phyloP scores from a whole-genome alignment of 1,284 basidiomycete genomes.

The Polyporus tsugae region DNA sequence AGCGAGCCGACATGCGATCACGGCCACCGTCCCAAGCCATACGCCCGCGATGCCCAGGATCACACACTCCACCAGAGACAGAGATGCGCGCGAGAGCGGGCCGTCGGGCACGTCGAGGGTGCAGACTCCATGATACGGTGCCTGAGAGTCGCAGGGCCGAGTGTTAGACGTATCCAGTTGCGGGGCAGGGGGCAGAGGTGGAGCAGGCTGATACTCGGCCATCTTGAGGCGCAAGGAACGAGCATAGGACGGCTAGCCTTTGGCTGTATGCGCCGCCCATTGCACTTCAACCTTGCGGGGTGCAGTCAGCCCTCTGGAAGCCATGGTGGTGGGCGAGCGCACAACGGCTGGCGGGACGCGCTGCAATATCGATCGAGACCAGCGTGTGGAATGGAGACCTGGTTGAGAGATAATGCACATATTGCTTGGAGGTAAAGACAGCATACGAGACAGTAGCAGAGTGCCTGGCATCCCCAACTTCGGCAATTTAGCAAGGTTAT shows the following conservation, averaged over 20 bases:
- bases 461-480: background rate
- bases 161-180: background rate
- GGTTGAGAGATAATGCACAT: background rate
- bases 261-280: background rate
- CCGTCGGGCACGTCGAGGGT: background rate
- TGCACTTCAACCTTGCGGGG: background rate
- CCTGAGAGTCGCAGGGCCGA: background rate
- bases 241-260: background rate
- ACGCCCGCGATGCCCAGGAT: background rate
- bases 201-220: slow-evolving; percentile 1
- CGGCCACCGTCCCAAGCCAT: slow-evolving; percentile 1
- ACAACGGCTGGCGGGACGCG: background rate
- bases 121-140: background rate
- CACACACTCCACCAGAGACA: background rate
- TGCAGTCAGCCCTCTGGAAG: background rate
- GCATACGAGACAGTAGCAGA: too few relatives aligned
- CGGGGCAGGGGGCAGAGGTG: background rate
- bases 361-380: background rate
- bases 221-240: background rate
- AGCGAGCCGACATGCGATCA: slow-evolving; percentile 5
- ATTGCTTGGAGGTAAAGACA: background rate
- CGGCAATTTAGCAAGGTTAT: background rate
- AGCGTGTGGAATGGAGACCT: background rate
- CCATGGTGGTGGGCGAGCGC: background rate
- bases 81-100: background rate